A percentile compares a stretch with the other conserved stretches of the same genome.
Conservation (phyloP, 2,329 filamentous ascomycete species). For the Alternaria tenuissima region DNA sequence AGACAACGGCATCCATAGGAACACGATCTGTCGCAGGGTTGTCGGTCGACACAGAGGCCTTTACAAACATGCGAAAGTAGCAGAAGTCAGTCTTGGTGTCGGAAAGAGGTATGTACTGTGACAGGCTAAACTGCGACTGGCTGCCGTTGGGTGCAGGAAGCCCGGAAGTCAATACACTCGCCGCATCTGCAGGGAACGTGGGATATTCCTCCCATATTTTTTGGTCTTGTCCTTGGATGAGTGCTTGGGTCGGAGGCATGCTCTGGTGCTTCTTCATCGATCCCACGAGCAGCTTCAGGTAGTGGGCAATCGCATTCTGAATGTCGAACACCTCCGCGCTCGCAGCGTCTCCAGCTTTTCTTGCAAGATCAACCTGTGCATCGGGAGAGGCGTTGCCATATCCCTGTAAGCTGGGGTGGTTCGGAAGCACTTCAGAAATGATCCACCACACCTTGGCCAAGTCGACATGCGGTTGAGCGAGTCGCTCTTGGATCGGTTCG, state of each 20-base stretch:
- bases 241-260: slow-evolving; percentile 68
- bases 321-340: slow-evolving; percentile 58
- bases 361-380: slow-evolving; percentile 50
- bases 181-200: slow-evolving; percentile 73
- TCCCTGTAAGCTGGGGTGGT: slow-evolving; percentile 41
- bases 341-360: slow-evolving; percentile 54
- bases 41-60: slow-evolving; percentile 76
- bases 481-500: slow-evolving; percentile 59
- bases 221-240: slow-evolving; percentile 82
- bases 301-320: slow-evolving; percentile 66
- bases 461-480: slow-evolving; percentile 83
- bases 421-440: slow-evolving; percentile 53
- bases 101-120: slow-evolving; percentile 77
- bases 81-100: slow-evolving; percentile 78
- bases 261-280: slow-evolving; percentile 88
- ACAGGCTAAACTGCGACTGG: slow-evolving; percentile 59
- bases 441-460: slow-evolving; percentile 89
- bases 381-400: slow-evolving; percentile 38
- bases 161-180: slow-evolving; percentile 66
- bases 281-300: slow-evolving; percentile 75
- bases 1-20: slow-evolving; percentile 76
- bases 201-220: slow-evolving; percentile 85
- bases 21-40: slow-evolving; percentile 72
- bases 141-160: slow-evolving; percentile 51
- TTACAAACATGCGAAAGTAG: slow-evolving; percentile 79